These are phyloP conservation scores for Ganoderma lingzhi DNA, from an alignment of 1,284 basidiomycete species.

Conservation along the genomic window DNA sequence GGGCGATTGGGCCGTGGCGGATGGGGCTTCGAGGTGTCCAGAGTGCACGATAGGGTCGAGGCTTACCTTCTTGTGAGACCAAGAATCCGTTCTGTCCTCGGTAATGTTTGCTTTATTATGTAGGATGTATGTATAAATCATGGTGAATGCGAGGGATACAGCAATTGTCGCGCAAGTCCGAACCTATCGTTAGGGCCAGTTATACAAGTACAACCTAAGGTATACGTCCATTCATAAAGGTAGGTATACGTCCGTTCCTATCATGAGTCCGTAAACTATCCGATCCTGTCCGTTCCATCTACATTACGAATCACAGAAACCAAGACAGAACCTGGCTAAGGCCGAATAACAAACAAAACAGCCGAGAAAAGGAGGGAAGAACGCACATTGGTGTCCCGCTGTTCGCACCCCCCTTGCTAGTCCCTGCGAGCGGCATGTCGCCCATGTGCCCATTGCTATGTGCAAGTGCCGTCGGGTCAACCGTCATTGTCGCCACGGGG, in stretches of 20 bases:
- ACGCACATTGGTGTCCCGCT: constrained; percentile 11
- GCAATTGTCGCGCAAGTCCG: too few relatives aligned
- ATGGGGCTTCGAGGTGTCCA: neutral
- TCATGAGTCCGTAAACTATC: neutral
- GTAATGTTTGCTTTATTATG: too few relatives aligned
- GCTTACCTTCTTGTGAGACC: neutral
- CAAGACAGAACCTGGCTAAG: neutral
- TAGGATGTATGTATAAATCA: too few relatives aligned
- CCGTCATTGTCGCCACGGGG: constrained; percentile 37
- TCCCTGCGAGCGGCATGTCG: constrained; percentile 39
- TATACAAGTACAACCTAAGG: too few relatives aligned
- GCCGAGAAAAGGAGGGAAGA: neutral
- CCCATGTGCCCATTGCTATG: constrained; percentile 42
- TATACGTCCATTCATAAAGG: too few relatives aligned
- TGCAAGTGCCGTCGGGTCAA: constrained; percentile 42
- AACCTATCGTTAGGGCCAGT: too few relatives aligned
- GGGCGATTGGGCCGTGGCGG: neutral
- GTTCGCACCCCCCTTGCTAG: constrained; percentile 42
- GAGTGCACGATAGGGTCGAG: neutral
- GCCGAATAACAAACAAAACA: neutral
- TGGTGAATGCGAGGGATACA: too few relatives aligned
- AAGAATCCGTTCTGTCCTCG: too few relatives aligned
- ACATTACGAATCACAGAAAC: neutral
- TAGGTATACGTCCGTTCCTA: neutral
- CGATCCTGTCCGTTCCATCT: neutral